These are phyloP conservation scores for Mrakia frigida DNA, from an alignment of 768 basidiomycete genomes.

Conservation along the genomic window DNA sequence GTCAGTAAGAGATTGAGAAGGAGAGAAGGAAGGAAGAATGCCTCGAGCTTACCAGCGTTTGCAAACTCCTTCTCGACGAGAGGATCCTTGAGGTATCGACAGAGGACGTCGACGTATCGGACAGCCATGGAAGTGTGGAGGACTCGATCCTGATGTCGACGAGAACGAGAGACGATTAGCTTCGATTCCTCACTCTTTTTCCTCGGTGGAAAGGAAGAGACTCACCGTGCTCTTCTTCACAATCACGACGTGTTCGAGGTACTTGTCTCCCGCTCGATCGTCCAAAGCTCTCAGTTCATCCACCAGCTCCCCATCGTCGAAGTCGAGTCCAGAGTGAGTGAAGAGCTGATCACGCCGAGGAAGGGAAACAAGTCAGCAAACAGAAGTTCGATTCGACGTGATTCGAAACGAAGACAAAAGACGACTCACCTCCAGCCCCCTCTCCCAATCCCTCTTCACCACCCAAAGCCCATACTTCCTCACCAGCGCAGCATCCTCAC, in stretches of 20 bases:
- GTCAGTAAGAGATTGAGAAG: background rate
- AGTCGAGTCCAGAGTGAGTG: conserved; percentile 56
- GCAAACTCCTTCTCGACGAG: conserved; percentile 7
- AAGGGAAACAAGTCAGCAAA: conserved; percentile 6
- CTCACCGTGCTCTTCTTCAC: conserved; percentile 12
- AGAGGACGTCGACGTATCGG: conserved; percentile 16
- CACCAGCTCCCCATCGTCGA: conserved; percentile 59
- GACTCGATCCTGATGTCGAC: conserved; percentile 51
- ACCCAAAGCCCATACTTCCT: conserved; percentile 81
- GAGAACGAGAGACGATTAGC: conserved; percentile 35
- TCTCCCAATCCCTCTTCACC: conserved; percentile 60
- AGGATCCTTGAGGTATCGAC: conserved; percentile 5
- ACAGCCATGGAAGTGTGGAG: conserved; percentile 54
- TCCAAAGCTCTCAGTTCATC: conserved; percentile 57
- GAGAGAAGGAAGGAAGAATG: background rate
- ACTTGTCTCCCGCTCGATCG: conserved; percentile 60
- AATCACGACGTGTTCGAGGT: conserved; percentile 74
- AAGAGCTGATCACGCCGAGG: conserved; percentile 52
- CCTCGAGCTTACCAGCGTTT: background rate
- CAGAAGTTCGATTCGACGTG: background rate
- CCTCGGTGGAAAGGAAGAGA: conserved; percentile 30
- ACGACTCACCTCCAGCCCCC: conserved; percentile 61
- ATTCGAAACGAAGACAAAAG: conserved; percentile 19
- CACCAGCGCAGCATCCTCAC: conserved; percentile 58
- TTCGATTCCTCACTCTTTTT: conserved; percentile 57